Evolutionary conservation across 2,329 filamentous ascomycete species (phyloP).

Genomic region (Curvularia hawaiiensis): DNA sequence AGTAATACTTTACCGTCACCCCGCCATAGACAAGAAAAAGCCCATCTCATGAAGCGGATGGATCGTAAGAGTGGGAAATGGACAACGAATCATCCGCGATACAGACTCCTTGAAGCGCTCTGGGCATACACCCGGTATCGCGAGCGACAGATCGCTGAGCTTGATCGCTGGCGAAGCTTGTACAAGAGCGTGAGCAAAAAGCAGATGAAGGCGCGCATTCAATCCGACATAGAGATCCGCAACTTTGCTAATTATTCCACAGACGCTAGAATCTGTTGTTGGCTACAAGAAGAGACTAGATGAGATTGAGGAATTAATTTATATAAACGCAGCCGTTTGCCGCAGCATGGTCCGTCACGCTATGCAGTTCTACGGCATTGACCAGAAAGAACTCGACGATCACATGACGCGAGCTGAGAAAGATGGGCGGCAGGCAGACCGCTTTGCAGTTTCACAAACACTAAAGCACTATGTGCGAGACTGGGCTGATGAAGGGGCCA

Average conservation of each 20-base stretch:
- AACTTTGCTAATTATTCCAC: background rate
- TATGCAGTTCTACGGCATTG: constrained; percentile 55
- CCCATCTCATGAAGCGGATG: constrained; percentile 27
- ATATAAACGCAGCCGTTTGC: constrained; percentile 54
- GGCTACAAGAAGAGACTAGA: constrained; percentile 51
- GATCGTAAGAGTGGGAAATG: constrained; percentile 26
- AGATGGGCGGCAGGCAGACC: constrained; percentile 48
- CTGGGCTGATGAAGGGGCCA: constrained; percentile 57
- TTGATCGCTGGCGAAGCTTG: constrained; percentile 29
- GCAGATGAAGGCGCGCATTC: constrained; percentile 28
- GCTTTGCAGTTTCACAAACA: constrained; percentile 57
- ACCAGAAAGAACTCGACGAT: constrained; percentile 51
- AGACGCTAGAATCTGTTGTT: constrained; percentile 28
- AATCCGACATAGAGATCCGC: background rate
- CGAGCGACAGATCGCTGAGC: constrained; percentile 26
- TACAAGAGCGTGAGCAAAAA: constrained; percentile 31
- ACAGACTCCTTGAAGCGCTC: constrained; percentile 29
- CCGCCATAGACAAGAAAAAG: constrained; percentile 27
- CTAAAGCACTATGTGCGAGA: constrained; percentile 64
- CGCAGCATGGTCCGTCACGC: constrained; percentile 54
- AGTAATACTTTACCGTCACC: constrained; percentile 5
- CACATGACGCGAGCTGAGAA: constrained; percentile 50
- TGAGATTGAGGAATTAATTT: constrained; percentile 51
- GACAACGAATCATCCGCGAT: constrained; percentile 23
- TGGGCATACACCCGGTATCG: constrained; percentile 26